Evolutionary conservation across 2,329 filamentous ascomycete species (phyloP), one percentile per base, ranked within the genome.

Genomic region (Ceratocystis huliohia): DNA sequence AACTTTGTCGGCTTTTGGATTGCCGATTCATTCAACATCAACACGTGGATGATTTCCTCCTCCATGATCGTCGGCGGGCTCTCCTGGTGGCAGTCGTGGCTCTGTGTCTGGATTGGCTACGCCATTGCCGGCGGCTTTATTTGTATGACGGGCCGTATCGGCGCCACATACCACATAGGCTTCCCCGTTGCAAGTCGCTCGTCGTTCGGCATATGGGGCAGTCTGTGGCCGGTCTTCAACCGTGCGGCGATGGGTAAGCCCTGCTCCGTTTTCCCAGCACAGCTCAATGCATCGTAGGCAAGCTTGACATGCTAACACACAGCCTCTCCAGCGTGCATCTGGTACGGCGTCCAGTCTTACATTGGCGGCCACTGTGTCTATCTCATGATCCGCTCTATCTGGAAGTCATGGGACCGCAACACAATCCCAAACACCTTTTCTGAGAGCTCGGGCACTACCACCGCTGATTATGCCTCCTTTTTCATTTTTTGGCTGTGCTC

Each of bases 31-130:
- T 91, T 92, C 78, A 93, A 93, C 74, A 90, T 94, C 73, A 94
- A 93, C 75, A 94, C 90, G 1, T 95, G 90, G 91, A 96, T 95
- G 89, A 94, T 95, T 69, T 88, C 89, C 0, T 90, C 88, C 1
- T 86, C 88, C 46, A 91, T 91, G 83, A 89, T 95, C 44, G 82
- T 87, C 1, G 79, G 78, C 61, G 89, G 90, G 13, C 79, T 95
- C 25, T 89, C 89, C 6, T 96, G 91, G 91, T 96, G 91, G 91
- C 90, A 96, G 76, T 87, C 89, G 1, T 91, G 88, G 87, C 77
- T 91, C n/a, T 91, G 88, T 72, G 89, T 96, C 56, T 93, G 91
- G 87, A 77, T 92, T 33, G 91, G 92, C 65, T 96, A 96, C 73
- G 80, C 84, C 48, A 86, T 96, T 69, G 84, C 91, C 0, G 89